Evolutionary conservation across 768 basidiomycete species (phyloP), one percentile per base, ranked within the genome.

Genomic region (Russula foetens): DNA sequence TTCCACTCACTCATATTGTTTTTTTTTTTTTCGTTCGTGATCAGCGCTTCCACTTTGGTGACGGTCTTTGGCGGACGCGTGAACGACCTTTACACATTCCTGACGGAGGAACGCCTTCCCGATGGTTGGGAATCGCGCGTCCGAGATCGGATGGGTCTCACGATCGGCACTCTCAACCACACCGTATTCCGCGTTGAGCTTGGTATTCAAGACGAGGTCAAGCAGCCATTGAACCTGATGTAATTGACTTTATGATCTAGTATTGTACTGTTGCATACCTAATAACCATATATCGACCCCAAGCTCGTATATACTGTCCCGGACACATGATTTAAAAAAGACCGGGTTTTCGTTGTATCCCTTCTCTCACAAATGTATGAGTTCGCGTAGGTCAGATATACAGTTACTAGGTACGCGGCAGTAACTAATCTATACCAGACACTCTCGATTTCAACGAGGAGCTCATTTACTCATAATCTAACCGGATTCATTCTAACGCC

Each of bases 81-180:
- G 5, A 70, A 75, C 7, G 85, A 85, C 58, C 65, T 90, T 39
- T 72, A 78, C 44, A 64, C 77, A 0, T 67, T 88, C 51, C 70
- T 92, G n/a, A 69, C 75, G 9, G 85, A 92, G 47, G 89, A 92
- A 64, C 80, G 87, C 17, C 68, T 92, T 33, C 84, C 85, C 0
- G 77, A 85, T 0, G 82, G 82, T 23, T 91, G 87, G 86, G 86
- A 90, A 68, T 77, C 88, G 0, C 73, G 79, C 15, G 70, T 82
- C 31, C 75, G 78, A n/a, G 72, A 76, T 38, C 79, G 73, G 0
- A 73, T 77, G 56, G 88, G 89, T 0, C 70, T 90, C 35, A 88
- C 88, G 0, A 71, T 90, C 7, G 48, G 72, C 14, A 68, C 69
- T 9, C 81, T 88, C 74, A 86, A 90, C 67, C 59, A 12, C 26